These are phyloP conservation scores for Penicillium sclerotigenum DNA, from an alignment of 2,329 filamentous ascomycete species.

Conservation along the genomic window DNA sequence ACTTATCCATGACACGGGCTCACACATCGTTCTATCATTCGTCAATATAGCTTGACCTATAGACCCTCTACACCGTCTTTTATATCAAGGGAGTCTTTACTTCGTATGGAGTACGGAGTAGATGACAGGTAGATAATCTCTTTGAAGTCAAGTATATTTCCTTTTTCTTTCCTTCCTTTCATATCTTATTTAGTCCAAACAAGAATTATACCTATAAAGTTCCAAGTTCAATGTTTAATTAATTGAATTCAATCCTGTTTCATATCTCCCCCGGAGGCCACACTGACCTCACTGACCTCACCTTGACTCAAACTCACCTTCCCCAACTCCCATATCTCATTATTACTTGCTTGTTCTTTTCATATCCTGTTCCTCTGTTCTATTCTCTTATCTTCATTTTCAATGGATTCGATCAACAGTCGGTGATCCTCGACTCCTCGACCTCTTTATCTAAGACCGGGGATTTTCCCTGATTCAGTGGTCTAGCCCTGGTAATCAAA, in stretches of 20 bases:
- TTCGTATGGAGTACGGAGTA: no score
- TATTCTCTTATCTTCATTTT: not conserved
- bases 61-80: constrained; percentile 19
- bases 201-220: not conserved
- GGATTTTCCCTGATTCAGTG: not conserved
- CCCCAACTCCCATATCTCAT: not conserved
- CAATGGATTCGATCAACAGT: constrained; percentile 7
- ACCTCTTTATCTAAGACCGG: not conserved
- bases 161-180: not conserved
- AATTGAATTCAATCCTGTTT: not conserved
- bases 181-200: not conserved
- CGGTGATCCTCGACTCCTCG: not conserved
- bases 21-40: constrained; percentile 23
- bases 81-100: not conserved
- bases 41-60: constrained; percentile 11
- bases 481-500: not conserved
- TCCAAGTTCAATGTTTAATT: not conserved
- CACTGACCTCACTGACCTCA: constrained; percentile 9
- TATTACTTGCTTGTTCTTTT: not conserved
- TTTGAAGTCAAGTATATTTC: not conserved
- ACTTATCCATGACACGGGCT: constrained; percentile 19
- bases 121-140: not conserved
- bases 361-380: not conserved
- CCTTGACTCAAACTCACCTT: not conserved
- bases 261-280: constrained; percentile 7